phyloP scores from a whole-genome alignment of 306 rosid species.

The Sindora glabra region DNA sequence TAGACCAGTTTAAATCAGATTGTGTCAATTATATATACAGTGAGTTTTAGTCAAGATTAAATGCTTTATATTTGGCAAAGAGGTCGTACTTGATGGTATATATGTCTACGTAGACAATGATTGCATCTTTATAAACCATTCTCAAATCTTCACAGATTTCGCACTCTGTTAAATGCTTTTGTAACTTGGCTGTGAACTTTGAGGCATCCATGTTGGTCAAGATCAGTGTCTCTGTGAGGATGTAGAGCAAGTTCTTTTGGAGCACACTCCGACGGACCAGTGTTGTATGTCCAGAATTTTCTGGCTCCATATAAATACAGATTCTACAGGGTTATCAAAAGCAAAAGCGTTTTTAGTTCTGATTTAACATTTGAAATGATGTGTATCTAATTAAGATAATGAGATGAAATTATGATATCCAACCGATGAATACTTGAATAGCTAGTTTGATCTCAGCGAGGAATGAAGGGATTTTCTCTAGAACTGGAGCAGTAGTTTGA shows the following conservation, averaged over 20 bases:
- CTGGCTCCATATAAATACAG: background rate
- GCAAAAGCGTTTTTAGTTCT: background rate
- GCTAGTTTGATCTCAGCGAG: background rate
- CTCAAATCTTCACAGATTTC: background rate
- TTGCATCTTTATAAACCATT: background rate
- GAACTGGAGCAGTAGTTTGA: background rate
- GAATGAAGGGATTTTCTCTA: background rate
- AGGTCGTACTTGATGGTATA: background rate
- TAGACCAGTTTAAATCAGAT: too few relatives aligned
- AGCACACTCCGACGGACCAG: background rate
- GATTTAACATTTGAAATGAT: too few relatives aligned
- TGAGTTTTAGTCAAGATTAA: too few relatives aligned
- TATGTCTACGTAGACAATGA: background rate
- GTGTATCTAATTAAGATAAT: too few relatives aligned
- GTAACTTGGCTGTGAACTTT: background rate
- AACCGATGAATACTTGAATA: background rate
- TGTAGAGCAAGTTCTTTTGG: background rate
- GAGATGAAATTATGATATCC: background rate
- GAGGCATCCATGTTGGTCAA: background rate
- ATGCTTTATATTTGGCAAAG: conserved; percentile 3
- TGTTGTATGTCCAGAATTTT: conserved; percentile 1
- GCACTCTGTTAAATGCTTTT: background rate
- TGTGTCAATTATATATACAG: too few relatives aligned
- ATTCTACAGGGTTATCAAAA: background rate
- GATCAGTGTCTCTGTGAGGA: background rate